A percentile compares a stretch with the other conserved stretches of the same genome.
Conservation (phyloP, 2,329 filamentous ascomycete species). For the Alternaria hordeiaustralica region DNA sequence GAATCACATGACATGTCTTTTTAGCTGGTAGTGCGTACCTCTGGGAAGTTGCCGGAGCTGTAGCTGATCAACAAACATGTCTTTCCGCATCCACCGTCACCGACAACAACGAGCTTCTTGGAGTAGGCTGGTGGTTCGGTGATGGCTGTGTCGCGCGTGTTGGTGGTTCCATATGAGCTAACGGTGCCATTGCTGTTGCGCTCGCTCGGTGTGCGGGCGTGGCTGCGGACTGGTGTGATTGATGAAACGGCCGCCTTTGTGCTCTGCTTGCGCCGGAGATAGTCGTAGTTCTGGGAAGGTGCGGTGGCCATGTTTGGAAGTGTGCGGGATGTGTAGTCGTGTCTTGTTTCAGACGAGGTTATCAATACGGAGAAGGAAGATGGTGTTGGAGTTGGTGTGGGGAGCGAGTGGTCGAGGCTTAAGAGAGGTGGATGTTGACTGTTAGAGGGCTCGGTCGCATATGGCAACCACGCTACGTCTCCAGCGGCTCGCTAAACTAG, state of each 20-base stretch:
- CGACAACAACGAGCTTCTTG: slow-evolving; percentile 99
- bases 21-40: slow-evolving; percentile 64
- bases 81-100: slow-evolving; percentile 97
- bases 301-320: slow-evolving; percentile 34
- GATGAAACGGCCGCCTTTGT: slow-evolving; percentile 47
- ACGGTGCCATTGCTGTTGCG: slow-evolving; percentile 88
- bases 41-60: slow-evolving; percentile 97
- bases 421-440: slow-evolving; percentile 27
- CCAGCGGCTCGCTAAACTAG: slow-evolving; percentile 14
- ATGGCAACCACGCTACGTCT: slow-evolving; percentile 24
- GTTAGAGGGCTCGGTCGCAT: slow-evolving; percentile 18
- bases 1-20: neutral
- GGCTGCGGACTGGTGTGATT: slow-evolving; percentile 47
- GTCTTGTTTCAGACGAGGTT: slow-evolving; percentile 12
- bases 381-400: slow-evolving; percentile 16
- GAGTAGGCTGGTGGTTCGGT: slow-evolving; percentile 93
- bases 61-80: slow-evolving; percentile 98
- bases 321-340: neutral
- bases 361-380: slow-evolving; percentile 38
- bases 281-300: slow-evolving; percentile 59
- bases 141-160: slow-evolving; percentile 80
- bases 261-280: slow-evolving; percentile 64
- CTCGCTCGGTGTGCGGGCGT: slow-evolving; percentile 61
- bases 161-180: slow-evolving; percentile 81
- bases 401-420: slow-evolving; percentile 22